These are phyloP conservation scores for Hemerocallis citrina DNA, from an alignment of 106 monocot genomes.

Conservation along the genomic window DNA sequence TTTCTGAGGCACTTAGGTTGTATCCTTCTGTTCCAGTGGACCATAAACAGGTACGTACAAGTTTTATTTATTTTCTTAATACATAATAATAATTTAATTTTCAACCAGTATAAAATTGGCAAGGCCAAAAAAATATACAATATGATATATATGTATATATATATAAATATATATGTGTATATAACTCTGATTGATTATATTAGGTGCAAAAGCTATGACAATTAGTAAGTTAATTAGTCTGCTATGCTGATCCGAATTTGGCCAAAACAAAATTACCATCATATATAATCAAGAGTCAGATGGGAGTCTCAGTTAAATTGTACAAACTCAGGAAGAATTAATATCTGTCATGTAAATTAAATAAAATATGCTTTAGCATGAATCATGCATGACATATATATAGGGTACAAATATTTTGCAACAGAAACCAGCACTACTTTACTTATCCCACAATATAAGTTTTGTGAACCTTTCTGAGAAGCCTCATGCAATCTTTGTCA, in stretches of 20 bases:
- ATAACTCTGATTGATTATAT: not conserved
- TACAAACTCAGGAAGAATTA: not conserved
- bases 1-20: conserved; percentile 79
- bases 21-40: conserved; percentile 97
- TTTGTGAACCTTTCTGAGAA: no score
- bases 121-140: no score
- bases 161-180: not conserved
- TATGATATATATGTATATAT: no score
- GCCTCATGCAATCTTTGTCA: no score
- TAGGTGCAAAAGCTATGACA: no score
- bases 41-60: conserved; percentile 58
- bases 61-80: no score
- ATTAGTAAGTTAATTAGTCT: no score
- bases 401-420: not conserved
- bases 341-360: not conserved
- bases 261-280: not conserved
- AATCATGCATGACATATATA: not conserved
- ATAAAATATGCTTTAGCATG: not conserved
- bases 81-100: no score
- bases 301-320: not conserved
- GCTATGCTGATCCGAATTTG: no score
- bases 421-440: not conserved
- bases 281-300: not conserved
- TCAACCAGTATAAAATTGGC: no score
- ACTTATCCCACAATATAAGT: no score